Conservation (phyloP, 768 basidiomycete genomes). For the Mycena maculata region DNA sequence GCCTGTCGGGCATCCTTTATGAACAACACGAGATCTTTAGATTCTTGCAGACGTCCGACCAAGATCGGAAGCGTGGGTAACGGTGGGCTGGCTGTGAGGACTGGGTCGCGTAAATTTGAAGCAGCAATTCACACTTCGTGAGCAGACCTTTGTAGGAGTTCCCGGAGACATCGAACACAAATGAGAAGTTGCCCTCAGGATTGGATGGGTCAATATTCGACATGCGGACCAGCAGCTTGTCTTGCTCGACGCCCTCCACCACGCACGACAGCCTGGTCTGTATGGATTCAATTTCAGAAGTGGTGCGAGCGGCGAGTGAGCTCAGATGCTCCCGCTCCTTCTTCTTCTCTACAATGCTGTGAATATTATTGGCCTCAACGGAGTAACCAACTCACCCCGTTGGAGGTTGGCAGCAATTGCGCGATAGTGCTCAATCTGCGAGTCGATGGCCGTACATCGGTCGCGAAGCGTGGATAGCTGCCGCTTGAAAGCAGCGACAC, state of each 20-base stretch:
- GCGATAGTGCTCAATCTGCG: slow-evolving; percentile 80
- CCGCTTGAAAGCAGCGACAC: slow-evolving; percentile 68
- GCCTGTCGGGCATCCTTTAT: slow-evolving; percentile 73
- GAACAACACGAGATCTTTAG: slow-evolving; percentile 77
- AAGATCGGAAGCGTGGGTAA: slow-evolving; percentile 75
- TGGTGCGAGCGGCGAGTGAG: slow-evolving; percentile 61
- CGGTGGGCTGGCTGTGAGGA: slow-evolving; percentile 82
- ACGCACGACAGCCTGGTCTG: slow-evolving; percentile 62
- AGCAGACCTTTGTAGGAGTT: slow-evolving; percentile 73
- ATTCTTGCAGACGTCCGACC: slow-evolving; percentile 76
- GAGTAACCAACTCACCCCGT: slow-evolving; percentile 60
- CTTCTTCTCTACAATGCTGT: slow-evolving; percentile 64
- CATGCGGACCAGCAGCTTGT: slow-evolving; percentile 81
- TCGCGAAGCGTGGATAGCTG: slow-evolving; percentile 76
- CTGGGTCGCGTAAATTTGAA: slow-evolving; percentile 51
- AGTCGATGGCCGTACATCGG: slow-evolving; percentile 65
- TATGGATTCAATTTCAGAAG: slow-evolving; percentile 66
- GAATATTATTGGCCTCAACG: neutral
- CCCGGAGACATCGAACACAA: slow-evolving; percentile 80
- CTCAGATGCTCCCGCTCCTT: slow-evolving; percentile 69
- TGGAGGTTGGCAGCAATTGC: slow-evolving; percentile 69
- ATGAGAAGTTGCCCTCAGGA: slow-evolving; percentile 71
- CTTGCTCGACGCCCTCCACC: slow-evolving; percentile 83
- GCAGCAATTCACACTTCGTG: neutral
- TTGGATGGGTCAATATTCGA: slow-evolving; percentile 69